Conservation (phyloP, 2,329 filamentous ascomycete species). For the Balansia obtecta region DNA sequence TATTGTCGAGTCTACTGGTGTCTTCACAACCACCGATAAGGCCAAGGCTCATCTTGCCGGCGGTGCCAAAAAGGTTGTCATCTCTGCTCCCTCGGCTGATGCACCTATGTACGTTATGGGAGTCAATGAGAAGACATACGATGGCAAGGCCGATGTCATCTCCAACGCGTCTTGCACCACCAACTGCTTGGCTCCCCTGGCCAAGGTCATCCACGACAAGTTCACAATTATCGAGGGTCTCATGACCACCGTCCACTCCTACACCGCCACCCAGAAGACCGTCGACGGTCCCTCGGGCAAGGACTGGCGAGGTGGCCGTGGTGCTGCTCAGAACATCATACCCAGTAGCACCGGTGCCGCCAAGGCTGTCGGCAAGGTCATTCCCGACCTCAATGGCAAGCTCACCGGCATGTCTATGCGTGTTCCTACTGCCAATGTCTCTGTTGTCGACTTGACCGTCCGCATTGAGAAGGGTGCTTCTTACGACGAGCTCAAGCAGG, state of each 20-base stretch:
- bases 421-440: slow-evolving; percentile 97
- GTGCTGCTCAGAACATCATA: slow-evolving; percentile 99
- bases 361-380: slow-evolving; percentile 99
- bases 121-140: slow-evolving; percentile 94
- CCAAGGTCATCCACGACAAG: slow-evolving; percentile 99
- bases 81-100: slow-evolving; percentile 85
- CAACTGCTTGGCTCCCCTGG: slow-evolving; percentile 98
- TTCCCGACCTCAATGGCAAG: slow-evolving; percentile 96
- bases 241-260: slow-evolving; percentile 99
- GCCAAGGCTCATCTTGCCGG: slow-evolving; percentile 87
- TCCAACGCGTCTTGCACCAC: slow-evolving; percentile 99
- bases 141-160: slow-evolving; percentile 80
- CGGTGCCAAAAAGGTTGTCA: slow-evolving; percentile 96
- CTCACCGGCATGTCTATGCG: slow-evolving; percentile 99
- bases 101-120: slow-evolving; percentile 99
- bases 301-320: slow-evolving; percentile 99
- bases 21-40: slow-evolving; percentile 98
- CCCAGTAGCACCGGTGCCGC: slow-evolving; percentile 97
- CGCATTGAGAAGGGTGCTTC: slow-evolving; percentile 81
- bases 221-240: slow-evolving; percentile 96
- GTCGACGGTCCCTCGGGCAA: slow-evolving; percentile 95
- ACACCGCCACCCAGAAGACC: slow-evolving; percentile 99
- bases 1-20: slow-evolving; percentile 95
- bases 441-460: slow-evolving; percentile 92
- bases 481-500: slow-evolving; percentile 88